Conservation (phyloP, 768 basidiomycete species). For the Russula ochroleuca region DNA sequence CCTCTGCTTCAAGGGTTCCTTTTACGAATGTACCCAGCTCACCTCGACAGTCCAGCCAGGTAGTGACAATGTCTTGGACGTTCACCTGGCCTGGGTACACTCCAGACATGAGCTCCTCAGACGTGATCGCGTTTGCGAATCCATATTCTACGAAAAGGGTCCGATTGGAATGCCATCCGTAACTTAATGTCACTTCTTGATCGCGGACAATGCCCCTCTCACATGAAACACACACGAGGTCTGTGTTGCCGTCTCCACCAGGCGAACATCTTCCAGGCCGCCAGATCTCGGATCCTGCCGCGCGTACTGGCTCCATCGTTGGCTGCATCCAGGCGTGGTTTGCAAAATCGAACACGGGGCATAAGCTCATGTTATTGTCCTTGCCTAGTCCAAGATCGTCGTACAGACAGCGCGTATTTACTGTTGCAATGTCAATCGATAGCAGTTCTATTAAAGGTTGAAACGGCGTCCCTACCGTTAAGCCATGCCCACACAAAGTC, state of each 20-base stretch:
- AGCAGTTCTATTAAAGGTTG: slow-evolving; percentile 7
- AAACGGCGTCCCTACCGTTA: slow-evolving; percentile 53
- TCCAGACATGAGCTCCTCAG: slow-evolving; percentile 32
- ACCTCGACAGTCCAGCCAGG: slow-evolving; percentile 45
- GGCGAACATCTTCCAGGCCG: slow-evolving; percentile 4
- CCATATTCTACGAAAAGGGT: slow-evolving; percentile 88
- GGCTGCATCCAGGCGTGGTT: slow-evolving; percentile 57
- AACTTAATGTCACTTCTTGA: slow-evolving; percentile 71
- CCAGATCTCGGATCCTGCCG: slow-evolving; percentile 11
- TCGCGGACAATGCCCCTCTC: slow-evolving; percentile 41
- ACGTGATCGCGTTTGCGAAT: slow-evolving; percentile 51
- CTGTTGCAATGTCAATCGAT: slow-evolving; percentile 38
- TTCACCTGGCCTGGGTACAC: slow-evolving; percentile 53
- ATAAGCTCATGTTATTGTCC: slow-evolving; percentile 79
- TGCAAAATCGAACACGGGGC: slow-evolving; percentile 87
- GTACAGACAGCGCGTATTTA: slow-evolving; percentile 90
- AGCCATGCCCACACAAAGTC: slow-evolving; percentile 90
- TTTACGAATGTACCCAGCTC: slow-evolving; percentile 46
- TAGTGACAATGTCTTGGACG: slow-evolving; percentile 51
- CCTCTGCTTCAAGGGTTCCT: slow-evolving; percentile 51
- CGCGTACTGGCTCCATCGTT: slow-evolving; percentile 41
- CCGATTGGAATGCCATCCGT: slow-evolving; percentile 75
- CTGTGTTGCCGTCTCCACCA: slow-evolving; percentile 31
- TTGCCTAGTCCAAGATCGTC: slow-evolving; percentile 51
- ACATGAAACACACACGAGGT: slow-evolving; percentile 46